Evolutionary conservation across 2,329 filamentous ascomycete genomes (phyloP).

Genomic region (Cytospora piceicola): DNA sequence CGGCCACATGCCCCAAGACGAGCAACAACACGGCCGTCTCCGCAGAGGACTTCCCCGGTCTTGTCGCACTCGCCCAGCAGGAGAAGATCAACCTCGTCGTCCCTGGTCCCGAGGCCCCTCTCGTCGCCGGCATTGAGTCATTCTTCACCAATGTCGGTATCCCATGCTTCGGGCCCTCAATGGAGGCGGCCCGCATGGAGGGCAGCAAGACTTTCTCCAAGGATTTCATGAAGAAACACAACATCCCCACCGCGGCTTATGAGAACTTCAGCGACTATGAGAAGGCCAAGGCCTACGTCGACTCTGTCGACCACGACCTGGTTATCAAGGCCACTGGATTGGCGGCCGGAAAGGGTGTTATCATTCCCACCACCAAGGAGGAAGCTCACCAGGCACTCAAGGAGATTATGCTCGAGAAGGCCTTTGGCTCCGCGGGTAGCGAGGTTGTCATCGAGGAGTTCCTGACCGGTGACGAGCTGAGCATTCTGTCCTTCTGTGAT

Average conservation of each 20-base stretch:
- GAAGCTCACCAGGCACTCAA: conserved; percentile 82
- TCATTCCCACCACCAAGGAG: conserved; percentile 79
- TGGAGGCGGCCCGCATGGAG: conserved; percentile 85
- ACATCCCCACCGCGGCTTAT: conserved; percentile 89
- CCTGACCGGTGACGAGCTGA: conserved; percentile 87
- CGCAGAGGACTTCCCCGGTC: conserved; percentile 74
- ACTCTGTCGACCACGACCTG: conserved; percentile 70
- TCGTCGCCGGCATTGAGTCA: conserved; percentile 87
- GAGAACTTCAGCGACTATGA: conserved; percentile 84
- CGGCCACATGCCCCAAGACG: conserved; percentile 70
- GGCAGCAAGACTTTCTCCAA: conserved; percentile 97
- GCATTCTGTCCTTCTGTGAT: conserved; percentile 89
- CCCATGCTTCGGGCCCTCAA: conserved; percentile 82
- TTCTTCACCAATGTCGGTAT: conserved; percentile 78
- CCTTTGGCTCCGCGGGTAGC: conserved; percentile 84
- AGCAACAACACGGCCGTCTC: conserved; percentile 72
- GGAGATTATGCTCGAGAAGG: conserved; percentile 86
- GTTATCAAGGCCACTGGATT: conserved; percentile 95
- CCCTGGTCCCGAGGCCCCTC: conserved; percentile 89
- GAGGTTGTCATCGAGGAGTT: conserved; percentile 97
- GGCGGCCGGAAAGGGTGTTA: conserved; percentile 93
- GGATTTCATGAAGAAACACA: conserved; percentile 92
- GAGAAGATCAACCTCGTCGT: conserved; percentile 81
- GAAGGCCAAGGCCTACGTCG: conserved; percentile 73
- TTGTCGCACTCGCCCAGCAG: conserved; percentile 75